Evolutionary conservation across 129 eudicot species (phyloP), one percentile per base, ranked within the genome.

Genomic region (Artemisia tridentata): DNA sequence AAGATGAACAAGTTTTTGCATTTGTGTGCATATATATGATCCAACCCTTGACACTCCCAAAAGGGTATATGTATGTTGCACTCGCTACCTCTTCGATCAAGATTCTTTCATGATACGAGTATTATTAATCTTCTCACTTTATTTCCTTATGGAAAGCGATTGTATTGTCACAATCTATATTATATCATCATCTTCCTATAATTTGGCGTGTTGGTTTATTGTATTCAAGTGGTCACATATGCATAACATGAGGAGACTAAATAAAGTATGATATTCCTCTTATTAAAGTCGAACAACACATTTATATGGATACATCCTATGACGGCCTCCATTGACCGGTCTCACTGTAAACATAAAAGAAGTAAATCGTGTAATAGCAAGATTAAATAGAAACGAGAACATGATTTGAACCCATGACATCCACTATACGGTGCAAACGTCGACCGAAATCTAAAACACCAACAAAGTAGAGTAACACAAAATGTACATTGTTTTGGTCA

Each of bases 81-180:
- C 27, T 21, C 1, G 15, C 46, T 34, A 16, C 68, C 14, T 38
- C 69, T 63, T 63, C 11, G 16, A 18, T 63, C 51, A 63, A 63
- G 69, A 64, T 41, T 64, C 69, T 43, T 41, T 41, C 52, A 16
- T 41, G 14, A 64, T 63, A 29, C 7, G 0, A 34, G 41, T 34
- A 34, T 63, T 34, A 34, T 63, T n/a, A 16, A 54, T 8, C 43
- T 34, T 62, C 18, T 17, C 67, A 63, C 68, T 38, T 65, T 51
- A 51, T 51, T 16, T 43, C 18, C 15, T 41, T 51, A 65, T 45
- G 18, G 54, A 64, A 65, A 65, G 69, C 31, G 25, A 63, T 63
- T 63, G 54, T 65, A 45, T 65, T 45, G 69, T 65, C 69, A 63
- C 13, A 63, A 63, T 63, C 51, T 38, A 62, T 29, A 63, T 17